These are phyloP conservation scores for Verticillium klebahnii DNA, from an alignment of 2,329 filamentous ascomycete genomes.

Conservation along the genomic window DNA sequence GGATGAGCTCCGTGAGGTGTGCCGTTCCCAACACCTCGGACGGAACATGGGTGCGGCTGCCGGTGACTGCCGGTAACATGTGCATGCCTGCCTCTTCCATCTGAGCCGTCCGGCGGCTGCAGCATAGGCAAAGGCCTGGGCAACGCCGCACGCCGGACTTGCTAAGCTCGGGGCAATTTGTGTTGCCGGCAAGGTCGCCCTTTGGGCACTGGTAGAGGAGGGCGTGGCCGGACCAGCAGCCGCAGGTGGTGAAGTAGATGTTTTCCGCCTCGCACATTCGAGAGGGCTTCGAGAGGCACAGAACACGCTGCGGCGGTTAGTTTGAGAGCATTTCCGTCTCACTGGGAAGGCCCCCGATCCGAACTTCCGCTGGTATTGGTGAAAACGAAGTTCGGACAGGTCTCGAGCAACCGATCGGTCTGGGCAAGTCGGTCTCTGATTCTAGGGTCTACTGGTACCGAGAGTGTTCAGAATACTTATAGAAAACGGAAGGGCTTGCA, in stretches of 20 bases:
- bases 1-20: not conserved
- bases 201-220: constrained; percentile 5
- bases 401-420: no score
- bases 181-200: not conserved
- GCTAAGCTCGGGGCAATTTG: constrained; percentile 2
- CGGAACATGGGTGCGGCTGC: not conserved
- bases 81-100: not conserved
- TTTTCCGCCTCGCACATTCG: constrained; percentile 11
- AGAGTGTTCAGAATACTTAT: no score
- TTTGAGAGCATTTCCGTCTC: no score
- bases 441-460: no score
- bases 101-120: constrained; percentile 4
- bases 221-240: constrained; percentile 8
- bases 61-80: not conserved
- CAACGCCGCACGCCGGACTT: constrained; percentile 7
- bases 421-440: no score
- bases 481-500: no score
- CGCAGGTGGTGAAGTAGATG: constrained; percentile 8
- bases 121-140: constrained; percentile 7
- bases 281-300: no score
- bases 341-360: no score
- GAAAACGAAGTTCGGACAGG: no score
- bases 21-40: not conserved
- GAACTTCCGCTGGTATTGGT: no score
- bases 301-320: no score